Conservation (phyloP, 257 asterid genomes). For the Vinca minor region DNA sequence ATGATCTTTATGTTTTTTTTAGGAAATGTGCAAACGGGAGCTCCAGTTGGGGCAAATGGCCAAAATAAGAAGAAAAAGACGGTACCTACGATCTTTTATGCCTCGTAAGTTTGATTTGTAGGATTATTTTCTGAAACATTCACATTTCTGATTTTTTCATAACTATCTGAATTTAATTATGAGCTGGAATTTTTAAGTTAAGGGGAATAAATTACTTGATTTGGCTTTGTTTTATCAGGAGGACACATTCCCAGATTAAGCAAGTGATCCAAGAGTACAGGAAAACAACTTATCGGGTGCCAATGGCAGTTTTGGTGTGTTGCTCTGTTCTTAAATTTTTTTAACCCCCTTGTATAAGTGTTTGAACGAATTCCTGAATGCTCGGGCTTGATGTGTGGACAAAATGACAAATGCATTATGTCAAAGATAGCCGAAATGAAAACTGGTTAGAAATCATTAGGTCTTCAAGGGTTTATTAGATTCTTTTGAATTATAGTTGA, state of each 20-base stretch:
- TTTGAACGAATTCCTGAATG: neutral
- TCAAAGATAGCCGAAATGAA: neutral
- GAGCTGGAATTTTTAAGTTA: too few relatives aligned
- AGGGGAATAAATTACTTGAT: neutral
- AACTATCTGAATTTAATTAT: too few relatives aligned
- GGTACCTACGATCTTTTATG: constrained; percentile 65
- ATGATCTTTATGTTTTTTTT: neutral
- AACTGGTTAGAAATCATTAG: neutral
- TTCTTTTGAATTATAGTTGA: neutral
- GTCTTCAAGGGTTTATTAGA: neutral
- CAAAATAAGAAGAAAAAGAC: constrained; percentile 42
- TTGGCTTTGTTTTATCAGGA: constrained; percentile 37
- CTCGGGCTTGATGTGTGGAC: neutral
- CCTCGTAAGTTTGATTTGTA: constrained; percentile 50
- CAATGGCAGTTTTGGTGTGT: constrained; percentile 87
- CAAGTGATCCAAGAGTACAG: constrained; percentile 87
- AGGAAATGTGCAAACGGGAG: constrained; percentile 45
- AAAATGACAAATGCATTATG: too few relatives aligned
- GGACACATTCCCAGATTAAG: constrained; percentile 82
- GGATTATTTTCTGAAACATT: neutral
- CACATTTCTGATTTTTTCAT: too few relatives aligned
- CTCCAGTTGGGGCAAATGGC: constrained; percentile 28
- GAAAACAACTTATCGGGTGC: constrained; percentile 72
- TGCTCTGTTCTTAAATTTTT: constrained; percentile 10
- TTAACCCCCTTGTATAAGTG: neutral